Conservation (phyloP, 2,329 filamentous ascomycete genomes). For the Aspergillus pseudotamarii region DNA sequence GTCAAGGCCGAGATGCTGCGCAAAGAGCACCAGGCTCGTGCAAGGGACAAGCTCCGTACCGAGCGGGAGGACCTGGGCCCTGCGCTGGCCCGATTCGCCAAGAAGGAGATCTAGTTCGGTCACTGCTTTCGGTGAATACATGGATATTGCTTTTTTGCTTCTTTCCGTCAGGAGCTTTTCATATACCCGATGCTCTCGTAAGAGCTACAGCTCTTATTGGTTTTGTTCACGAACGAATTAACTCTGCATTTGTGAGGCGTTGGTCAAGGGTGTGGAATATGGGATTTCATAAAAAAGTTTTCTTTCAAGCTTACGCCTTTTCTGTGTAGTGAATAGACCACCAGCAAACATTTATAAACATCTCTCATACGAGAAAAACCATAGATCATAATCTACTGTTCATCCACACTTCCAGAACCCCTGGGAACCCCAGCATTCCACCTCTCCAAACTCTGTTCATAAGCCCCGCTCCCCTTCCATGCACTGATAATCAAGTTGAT, state of each 20-base stretch:
- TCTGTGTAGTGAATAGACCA: not conserved
- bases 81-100: slow-evolving; percentile 81
- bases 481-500: slow-evolving; percentile 85
- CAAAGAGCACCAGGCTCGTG: slow-evolving; percentile 67
- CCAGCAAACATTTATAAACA: slow-evolving; percentile 4
- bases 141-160: slow-evolving; percentile 12
- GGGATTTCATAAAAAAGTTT: not conserved
- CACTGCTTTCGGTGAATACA: slow-evolving; percentile 5
- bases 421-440: slow-evolving; percentile 46
- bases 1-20: slow-evolving; percentile 82
- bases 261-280: slow-evolving; percentile 2
- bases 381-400: slow-evolving; percentile 2
- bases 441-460: slow-evolving; percentile 46
- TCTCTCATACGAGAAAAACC: not conserved
- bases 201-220: not conserved
- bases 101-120: slow-evolving; percentile 53
- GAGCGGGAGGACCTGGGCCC: slow-evolving; percentile 79
- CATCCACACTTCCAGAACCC: slow-evolving; percentile 36
- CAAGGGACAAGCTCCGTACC: slow-evolving; percentile 66
- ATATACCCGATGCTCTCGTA: slow-evolving; percentile 18
- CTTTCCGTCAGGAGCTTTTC: slow-evolving; percentile 12
- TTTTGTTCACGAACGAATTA: slow-evolving; percentile 1
- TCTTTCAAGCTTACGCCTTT: not conserved
- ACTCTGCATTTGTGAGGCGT: slow-evolving; percentile 10
- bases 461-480: slow-evolving; percentile 87